A percentile compares a stretch with the other conserved stretches of the same genome.
These are phyloP conservation scores for Actinomortierella wolfii DNA, from an alignment of 371 early-diverging fungal genomes.

Conservation along the genomic window DNA sequence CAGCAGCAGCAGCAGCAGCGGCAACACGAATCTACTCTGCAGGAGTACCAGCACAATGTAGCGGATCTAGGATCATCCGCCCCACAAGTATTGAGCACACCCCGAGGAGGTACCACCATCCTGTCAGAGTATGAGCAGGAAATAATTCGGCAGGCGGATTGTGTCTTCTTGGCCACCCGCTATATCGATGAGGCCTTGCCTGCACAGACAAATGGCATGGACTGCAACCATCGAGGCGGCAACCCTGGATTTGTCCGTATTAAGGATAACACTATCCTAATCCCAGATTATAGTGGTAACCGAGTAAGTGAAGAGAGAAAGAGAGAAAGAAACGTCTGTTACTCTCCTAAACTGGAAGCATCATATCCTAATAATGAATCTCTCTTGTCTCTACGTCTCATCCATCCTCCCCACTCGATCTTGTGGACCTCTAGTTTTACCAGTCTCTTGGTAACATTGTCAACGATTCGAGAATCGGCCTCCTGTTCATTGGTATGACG, in stretches of 20 bases:
- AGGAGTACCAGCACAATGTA: too few relatives aligned
- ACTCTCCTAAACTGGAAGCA: too few relatives aligned
- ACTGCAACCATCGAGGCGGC: constrained; percentile 42
- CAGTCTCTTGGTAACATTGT: constrained; percentile 33
- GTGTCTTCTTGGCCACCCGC: constrained; percentile 27
- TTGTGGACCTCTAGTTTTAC: constrained; percentile 18
- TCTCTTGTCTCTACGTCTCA: neutral
- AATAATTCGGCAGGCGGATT: constrained; percentile 26
- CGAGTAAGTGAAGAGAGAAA: constrained; percentile 16
- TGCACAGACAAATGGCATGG: constrained; percentile 43
- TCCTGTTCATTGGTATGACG: constrained; percentile 28
- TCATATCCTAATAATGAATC: too few relatives aligned
- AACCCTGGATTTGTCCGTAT: constrained; percentile 33
- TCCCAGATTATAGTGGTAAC: constrained; percentile 43
- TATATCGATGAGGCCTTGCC: constrained; percentile 32
- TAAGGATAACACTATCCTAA: constrained; percentile 10
- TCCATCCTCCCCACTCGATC: neutral
- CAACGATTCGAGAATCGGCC: constrained; percentile 22
- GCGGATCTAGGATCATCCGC: too few relatives aligned
- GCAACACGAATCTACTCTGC: too few relatives aligned
- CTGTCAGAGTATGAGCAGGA: constrained; percentile 14
- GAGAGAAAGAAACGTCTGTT: too few relatives aligned
- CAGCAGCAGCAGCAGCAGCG: neutral
- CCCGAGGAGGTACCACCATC: neutral
- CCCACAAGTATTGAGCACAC: too few relatives aligned